phyloP scores from a whole-genome alignment of 2,329 filamentous ascomycete species.

The Cytospora paraplurivora region DNA sequence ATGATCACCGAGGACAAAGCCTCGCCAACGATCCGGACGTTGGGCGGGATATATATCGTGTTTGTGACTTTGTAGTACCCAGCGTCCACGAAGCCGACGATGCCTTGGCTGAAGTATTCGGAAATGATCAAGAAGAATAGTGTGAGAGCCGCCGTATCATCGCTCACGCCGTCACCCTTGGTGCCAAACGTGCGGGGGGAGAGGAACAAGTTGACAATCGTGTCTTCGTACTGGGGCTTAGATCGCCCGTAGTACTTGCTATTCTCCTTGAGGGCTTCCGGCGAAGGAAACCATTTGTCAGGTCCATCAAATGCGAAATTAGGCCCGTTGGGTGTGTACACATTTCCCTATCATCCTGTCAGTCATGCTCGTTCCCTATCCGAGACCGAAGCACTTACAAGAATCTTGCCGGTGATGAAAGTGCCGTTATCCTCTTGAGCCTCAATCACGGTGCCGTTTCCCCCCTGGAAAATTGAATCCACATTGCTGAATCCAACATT shows the following conservation, averaged over 20 bases:
- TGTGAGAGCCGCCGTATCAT: conserved; percentile 53
- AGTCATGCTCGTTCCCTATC: background rate
- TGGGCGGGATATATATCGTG: conserved; percentile 52
- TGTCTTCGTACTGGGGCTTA: conserved; percentile 66
- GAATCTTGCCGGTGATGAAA: conserved; percentile 16
- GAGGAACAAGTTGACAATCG: conserved; percentile 56
- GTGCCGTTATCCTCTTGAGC: background rate
- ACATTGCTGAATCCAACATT: conserved; percentile 47
- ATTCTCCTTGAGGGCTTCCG: conserved; percentile 55
- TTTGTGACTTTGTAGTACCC: conserved; percentile 64
- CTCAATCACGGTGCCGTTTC: conserved; percentile 40
- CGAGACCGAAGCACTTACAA: conserved; percentile 13
- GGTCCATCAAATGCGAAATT: conserved; percentile 51
- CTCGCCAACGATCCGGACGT: conserved; percentile 62
- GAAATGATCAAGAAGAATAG: conserved; percentile 36
- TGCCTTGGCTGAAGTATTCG: conserved; percentile 45
- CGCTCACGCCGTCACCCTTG: conserved; percentile 68
- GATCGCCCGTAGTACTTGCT: conserved; percentile 51
- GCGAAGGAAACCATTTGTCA: conserved; percentile 50
- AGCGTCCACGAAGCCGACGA: conserved; percentile 63
- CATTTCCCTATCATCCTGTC: conserved; percentile 56
- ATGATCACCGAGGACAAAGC: conserved; percentile 53
- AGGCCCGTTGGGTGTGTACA: conserved; percentile 56
- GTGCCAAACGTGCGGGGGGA: conserved; percentile 65
- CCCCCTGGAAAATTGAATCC: conserved; percentile 41